Percentiles rank a stretch among this genome's conserved stretches.
Evolutionary conservation across 2,329 filamentous ascomycete species (phyloP).

Genomic region (Fusarium beomiforme): DNA sequence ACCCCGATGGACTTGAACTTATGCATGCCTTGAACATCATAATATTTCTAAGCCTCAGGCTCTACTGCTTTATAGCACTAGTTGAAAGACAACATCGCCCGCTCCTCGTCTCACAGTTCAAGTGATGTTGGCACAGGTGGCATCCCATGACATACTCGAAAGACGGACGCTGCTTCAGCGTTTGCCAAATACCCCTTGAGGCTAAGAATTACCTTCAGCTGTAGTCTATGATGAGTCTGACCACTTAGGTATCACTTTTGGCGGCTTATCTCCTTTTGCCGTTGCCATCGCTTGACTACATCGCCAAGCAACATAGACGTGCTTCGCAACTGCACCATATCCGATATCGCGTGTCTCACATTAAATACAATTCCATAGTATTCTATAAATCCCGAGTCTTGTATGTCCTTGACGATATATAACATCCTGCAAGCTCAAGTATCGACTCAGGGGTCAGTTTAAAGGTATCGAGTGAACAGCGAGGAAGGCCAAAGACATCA

Average conservation of each 20-base stretch:
- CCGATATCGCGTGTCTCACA: background rate
- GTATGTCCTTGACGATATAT: background rate
- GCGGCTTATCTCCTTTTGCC: background rate
- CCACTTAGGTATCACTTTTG: background rate
- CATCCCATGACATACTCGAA: background rate
- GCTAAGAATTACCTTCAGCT: too few species aligned
- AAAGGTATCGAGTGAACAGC: background rate
- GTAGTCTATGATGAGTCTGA: too few species aligned
- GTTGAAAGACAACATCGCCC: background rate
- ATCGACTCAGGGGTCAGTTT: background rate
- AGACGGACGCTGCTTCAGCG: background rate
- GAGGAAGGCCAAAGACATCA: background rate
- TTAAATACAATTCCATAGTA: background rate
- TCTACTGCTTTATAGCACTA: background rate
- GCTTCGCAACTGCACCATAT: background rate
- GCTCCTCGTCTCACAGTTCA: background rate
- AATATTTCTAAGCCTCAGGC: background rate
- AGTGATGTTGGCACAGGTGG: background rate
- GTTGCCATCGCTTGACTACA: background rate
- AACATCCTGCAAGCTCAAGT: background rate
- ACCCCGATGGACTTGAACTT: background rate
- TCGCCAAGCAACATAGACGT: background rate
- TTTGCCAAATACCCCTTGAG: too few species aligned
- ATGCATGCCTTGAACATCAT: background rate
- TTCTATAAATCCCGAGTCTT: background rate